Evolutionary conservation across 2,329 filamentous ascomycete species (phyloP).

Genomic region (Phialophora expanda): DNA sequence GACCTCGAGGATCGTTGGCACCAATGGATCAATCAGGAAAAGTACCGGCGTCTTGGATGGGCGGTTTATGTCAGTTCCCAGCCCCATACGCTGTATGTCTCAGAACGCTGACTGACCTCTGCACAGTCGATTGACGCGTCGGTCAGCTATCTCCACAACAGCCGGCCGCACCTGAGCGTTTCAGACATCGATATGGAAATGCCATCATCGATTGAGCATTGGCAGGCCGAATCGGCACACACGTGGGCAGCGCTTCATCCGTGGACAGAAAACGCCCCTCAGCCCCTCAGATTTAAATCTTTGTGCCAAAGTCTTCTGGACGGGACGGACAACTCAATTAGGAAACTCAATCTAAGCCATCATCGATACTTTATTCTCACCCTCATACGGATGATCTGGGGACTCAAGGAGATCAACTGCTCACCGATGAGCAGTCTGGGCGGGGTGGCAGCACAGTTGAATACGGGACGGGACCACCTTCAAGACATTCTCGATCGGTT

Average conservation of each 20-base stretch:
- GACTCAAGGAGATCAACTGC: constrained; percentile 7
- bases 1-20: constrained; percentile 4
- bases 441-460: not conserved
- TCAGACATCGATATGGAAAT: constrained; percentile 9
- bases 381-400: constrained; percentile 13
- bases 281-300: not conserved
- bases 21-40: constrained; percentile 11
- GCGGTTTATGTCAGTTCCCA: constrained; percentile 15
- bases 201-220: not conserved
- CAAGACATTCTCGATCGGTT: not conserved
- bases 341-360: not conserved
- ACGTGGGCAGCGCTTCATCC: constrained; percentile 16
- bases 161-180: constrained; percentile 10
- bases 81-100: not conserved
- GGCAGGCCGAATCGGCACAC: constrained; percentile 17
- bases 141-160: constrained; percentile 8
- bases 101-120: too few relatives aligned
- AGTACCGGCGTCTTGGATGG: constrained; percentile 18
- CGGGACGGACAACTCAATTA: not conserved
- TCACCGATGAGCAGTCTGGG: constrained; percentile 7
- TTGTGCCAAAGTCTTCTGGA: not conserved
- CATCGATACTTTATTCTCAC: constrained; percentile 13
- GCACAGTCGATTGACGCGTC: constrained; percentile 14
- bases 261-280: not conserved
- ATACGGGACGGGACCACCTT: not conserved